Conservation (phyloP, 495 filamentous ascomycete genomes). For the Aspergillus conjunctus region DNA sequence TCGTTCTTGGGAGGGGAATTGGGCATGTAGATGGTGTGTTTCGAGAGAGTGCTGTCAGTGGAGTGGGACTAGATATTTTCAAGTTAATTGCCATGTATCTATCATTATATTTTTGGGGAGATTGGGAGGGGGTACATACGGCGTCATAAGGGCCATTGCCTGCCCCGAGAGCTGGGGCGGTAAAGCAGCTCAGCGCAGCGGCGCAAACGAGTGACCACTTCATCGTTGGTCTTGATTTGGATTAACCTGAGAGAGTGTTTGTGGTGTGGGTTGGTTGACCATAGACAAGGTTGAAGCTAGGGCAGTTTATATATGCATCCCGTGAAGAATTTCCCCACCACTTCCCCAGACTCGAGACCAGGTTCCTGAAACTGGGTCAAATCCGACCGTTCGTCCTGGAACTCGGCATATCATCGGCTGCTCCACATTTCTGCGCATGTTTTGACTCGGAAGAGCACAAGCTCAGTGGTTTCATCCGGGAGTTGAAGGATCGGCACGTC, state of each 20-base stretch:
- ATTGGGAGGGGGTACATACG: background rate
- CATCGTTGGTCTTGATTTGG: background rate
- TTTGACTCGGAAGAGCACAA: no score
- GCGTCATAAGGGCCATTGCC: conserved; percentile 10
- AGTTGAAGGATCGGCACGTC: no score
- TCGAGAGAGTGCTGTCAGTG: conserved; percentile 1
- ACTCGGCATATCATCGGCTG: no score
- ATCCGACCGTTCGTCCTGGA: no score
- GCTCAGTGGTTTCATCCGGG: no score
- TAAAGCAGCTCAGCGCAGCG: background rate
- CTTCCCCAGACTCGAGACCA: background rate
- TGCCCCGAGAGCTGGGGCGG: background rate
- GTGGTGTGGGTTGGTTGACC: background rate
- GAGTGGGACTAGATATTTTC: background rate
- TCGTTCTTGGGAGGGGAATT: background rate
- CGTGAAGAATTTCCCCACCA: background rate
- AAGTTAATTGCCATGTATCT: conserved; percentile 1
- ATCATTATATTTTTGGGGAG: background rate
- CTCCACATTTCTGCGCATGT: no score
- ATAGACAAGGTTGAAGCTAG: background rate
- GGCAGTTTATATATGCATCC: background rate
- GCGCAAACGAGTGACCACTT: conserved; percentile 1
- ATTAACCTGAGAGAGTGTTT: background rate
- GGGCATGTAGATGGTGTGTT: conserved; percentile 16
- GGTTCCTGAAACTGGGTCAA: background rate